These are phyloP conservation scores for Tulasnella sp. DNA, from an alignment of 768 basidiomycete species.

Conservation along the genomic window DNA sequence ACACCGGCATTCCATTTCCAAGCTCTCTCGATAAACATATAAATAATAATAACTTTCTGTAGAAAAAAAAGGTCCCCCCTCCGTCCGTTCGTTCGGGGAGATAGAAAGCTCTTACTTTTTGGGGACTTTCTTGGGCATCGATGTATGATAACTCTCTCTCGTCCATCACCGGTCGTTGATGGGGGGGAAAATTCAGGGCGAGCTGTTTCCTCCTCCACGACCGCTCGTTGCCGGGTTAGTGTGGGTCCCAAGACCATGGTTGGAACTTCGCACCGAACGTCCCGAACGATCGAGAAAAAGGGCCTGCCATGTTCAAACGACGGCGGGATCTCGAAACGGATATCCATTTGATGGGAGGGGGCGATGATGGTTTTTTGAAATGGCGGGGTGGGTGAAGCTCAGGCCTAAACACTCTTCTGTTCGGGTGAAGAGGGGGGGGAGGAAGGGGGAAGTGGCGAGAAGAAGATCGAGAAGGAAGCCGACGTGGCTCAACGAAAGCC, in stretches of 20 bases:
- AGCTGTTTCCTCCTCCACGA: not conserved
- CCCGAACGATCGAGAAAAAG: not conserved
- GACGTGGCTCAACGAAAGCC: conserved; percentile 9
- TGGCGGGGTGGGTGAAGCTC: not conserved
- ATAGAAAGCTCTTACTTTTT: not conserved
- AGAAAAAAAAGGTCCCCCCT: too few species aligned
- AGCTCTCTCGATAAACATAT: not conserved
- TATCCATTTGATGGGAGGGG: not conserved
- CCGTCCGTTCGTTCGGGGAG: not conserved
- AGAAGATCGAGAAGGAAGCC: not conserved
- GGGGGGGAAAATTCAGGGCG: not conserved
- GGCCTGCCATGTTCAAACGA: not conserved
- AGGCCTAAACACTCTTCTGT: not conserved
- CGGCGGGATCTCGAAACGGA: not conserved
- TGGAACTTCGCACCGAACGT: not conserved
- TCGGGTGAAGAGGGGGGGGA: not conserved
- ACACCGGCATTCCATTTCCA: not conserved
- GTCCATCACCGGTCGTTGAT: not conserved
- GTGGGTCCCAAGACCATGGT: not conserved
- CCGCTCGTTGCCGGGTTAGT: conserved; percentile 3
- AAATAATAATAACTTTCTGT: not conserved
- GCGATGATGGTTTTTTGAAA: not conserved
- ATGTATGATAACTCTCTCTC: not conserved
- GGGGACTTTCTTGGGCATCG: not conserved
- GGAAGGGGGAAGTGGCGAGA: not conserved